Evolutionary conservation across 495 filamentous ascomycete species (phyloP), one percentile per base, ranked within the genome.

Genomic region (Elasticomyces elasticus): DNA sequence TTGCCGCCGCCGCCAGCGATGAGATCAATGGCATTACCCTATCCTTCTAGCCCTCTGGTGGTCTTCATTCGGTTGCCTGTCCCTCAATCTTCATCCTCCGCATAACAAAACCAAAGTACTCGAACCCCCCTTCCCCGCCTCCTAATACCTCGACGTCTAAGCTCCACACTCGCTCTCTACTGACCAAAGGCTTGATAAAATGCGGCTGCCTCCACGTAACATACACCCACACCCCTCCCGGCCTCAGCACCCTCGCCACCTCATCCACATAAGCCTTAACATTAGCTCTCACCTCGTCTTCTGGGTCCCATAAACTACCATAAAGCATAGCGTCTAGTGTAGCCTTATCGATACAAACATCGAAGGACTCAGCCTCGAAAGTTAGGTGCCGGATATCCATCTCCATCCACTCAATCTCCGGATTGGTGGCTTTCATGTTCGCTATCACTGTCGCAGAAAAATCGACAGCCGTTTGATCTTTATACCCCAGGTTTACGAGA

Each of bases 291-390:
- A 82, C 78, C 10, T 75, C 70, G 1, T 73, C 67, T 7, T 76
- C 76, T 5, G 79, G 77, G 59, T 72, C 74, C 79, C 78, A 81
- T 0, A 72, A 69, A 45, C 70, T 75, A 5, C 80, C 78, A 48
- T 77, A 69, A 19, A 84, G 73, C 74, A 83, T 80, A 30, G 76
- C 78, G 58, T 83, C 81, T 1, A 83, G 67, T 1, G 79, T 81
- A 4, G 72, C 75, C 60, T 84, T 84, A 57, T 83, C 78, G 54
- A 84, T 76, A 19, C 77, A 77, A 22, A 82, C 67, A 61, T 81
- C 78, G 51, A 82, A 61, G 22, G 35, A 45, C 13, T 30, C 42
- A 24, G 28, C 11, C 62, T 67, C 3, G 45, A 57, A 27, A 66
- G 64, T 5, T 61, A 62, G 12, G 70, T 55, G 11, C 11, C 78